Evolutionary conservation across 495 filamentous ascomycete genomes (phyloP), one percentile per base, ranked within the genome.

Genomic region (Trichoderma virens): DNA sequence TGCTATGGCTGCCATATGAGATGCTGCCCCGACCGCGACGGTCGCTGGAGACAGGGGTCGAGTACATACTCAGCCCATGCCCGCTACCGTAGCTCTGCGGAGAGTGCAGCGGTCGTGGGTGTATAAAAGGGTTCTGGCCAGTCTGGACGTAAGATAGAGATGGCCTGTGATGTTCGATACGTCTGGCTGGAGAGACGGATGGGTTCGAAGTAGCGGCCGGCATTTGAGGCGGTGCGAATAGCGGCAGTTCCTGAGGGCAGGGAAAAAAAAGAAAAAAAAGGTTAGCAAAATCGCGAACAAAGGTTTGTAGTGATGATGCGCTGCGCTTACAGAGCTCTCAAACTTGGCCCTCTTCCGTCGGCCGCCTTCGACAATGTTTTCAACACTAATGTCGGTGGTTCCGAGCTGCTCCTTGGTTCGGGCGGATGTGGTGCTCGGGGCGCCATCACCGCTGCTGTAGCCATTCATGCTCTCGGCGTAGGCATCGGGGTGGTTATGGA

Each of bases 321-420:
- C 13, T 8, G 16, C 5, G 34, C 92, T 86, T 84, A 97, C 92
- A 68, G 92, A 96, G 77, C 92, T 97, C 68, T 96, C 92, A 73
- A 98, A 98, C 79, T 97, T 97, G 66, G 94, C 90, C 71, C 91
- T 86, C 82, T 98, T 97, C 67, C 94, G 86, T 75, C 94, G 87
- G 67, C 92, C 92, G 70, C 95, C 94, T 76, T 98, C 93, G 63
- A 98, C 89, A 75, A 98, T 98, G 71, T 98, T 98, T 65, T 96
- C 91, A 67, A 97, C 83, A 74, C 93, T 97, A 70, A 98, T 98
- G 64, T 98, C 94, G 4, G 94, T 92, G 71, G 90, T 95, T n/a
- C 88, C 90, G 64, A 95, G 80, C 61, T 89, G 87, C 70, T 97
- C 92, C 70, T 86, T 90, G 67, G 85, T 80, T 68, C 86, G 88